These are phyloP conservation scores for Phytophthora kernoviae DNA, from an alignment of 352 stramenopile species.

Conservation along the genomic window DNA sequence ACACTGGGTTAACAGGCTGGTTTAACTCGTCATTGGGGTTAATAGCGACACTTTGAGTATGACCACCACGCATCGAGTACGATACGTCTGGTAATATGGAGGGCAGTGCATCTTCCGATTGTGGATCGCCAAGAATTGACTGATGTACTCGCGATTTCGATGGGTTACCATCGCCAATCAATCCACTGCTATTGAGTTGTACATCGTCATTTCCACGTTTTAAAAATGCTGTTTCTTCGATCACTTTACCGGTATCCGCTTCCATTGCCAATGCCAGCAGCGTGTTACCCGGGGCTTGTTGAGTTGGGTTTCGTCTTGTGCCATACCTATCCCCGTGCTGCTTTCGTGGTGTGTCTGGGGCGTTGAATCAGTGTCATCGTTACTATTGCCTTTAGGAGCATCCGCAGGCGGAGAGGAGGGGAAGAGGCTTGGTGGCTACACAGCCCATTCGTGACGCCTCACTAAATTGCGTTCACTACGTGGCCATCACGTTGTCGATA, in stretches of 20 bases:
- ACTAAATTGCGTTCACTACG: constrained; percentile 4
- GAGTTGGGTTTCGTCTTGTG: neutral
- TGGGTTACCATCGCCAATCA: constrained; percentile 6
- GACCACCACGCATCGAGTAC: constrained; percentile 36
- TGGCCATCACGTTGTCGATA: constrained; percentile 23
- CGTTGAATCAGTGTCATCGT: neutral
- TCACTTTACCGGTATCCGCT: neutral
- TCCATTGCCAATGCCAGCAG: constrained; percentile 31
- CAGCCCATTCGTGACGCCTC: constrained; percentile 28
- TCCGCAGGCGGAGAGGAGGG: constrained; percentile 2
- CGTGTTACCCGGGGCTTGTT: constrained; percentile 8
- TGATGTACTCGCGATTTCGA: constrained; percentile 27
- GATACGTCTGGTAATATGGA: constrained; percentile 36
- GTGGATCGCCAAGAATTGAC: constrained; percentile 25
- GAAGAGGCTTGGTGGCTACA: constrained; percentile 18
- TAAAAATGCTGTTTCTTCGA: neutral
- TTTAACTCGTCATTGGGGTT: constrained; percentile 14
- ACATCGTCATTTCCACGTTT: neutral
- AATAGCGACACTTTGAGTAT: constrained; percentile 6
- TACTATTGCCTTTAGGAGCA: neutral
- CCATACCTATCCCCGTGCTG: neutral
- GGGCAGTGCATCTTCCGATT: constrained; percentile 14
- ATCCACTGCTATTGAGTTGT: neutral
- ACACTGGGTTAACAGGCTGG: constrained; percentile 2
- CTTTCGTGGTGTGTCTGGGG: neutral